phyloP scores from a whole-genome alignment of 2,329 filamentous ascomycete genomes.

The Neopestalotiopsis sp. region DNA sequence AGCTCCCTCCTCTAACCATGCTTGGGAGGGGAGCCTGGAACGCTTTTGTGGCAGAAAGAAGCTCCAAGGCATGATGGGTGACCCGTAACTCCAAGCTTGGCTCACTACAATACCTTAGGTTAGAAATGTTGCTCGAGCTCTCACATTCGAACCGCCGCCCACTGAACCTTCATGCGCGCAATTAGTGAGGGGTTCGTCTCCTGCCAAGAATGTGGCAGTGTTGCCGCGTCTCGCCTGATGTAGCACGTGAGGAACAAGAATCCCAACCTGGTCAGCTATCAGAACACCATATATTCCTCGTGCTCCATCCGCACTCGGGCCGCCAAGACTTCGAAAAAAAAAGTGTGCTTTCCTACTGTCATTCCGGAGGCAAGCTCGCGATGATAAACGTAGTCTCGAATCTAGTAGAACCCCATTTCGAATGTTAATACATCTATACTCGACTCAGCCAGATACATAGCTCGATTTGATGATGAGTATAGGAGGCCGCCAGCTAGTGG shows the following conservation, averaged over 20 bases:
- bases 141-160: background rate
- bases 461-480: background rate
- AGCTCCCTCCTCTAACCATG: background rate
- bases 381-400: background rate
- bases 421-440: background rate
- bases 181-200: slow-evolving; percentile 2
- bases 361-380: background rate
- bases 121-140: no score
- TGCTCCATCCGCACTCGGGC: background rate
- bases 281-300: background rate
- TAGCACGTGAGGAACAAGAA: background rate
- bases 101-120: background rate
- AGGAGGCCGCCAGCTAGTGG: background rate
- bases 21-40: background rate
- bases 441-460: background rate
- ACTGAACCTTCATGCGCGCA: background rate
- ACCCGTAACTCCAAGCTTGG: background rate
- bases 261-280: background rate
- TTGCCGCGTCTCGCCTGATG: background rate
- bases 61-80: background rate
- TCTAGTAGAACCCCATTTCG: background rate
- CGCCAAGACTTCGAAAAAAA: background rate
- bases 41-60: slow-evolving; percentile 2
- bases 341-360: background rate
- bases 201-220: slow-evolving; percentile 13